Conservation (phyloP, 352 stramenopile genomes). For the Phytophthora cajani region DNA sequence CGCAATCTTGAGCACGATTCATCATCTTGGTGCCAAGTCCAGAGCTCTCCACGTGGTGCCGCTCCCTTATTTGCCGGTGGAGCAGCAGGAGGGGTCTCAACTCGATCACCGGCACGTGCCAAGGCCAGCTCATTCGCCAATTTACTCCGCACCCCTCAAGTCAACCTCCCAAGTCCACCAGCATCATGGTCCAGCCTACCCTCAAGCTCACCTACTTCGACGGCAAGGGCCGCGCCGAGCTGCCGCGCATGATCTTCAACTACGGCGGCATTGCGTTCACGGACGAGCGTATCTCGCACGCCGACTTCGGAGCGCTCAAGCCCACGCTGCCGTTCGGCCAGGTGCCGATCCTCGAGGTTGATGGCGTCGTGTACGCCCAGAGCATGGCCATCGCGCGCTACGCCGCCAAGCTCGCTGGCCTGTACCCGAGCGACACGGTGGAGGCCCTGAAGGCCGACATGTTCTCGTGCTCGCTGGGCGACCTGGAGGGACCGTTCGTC, state of each 20-base stretch:
- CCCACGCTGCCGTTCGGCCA: constrained; percentile 48
- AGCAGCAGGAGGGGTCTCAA: too few relatives aligned
- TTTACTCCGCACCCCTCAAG: constrained; percentile 11
- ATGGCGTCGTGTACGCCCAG: constrained; percentile 45
- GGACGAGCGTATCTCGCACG: constrained; percentile 33
- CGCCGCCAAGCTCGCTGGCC: constrained; percentile 41
- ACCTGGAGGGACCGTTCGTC: constrained; percentile 21
- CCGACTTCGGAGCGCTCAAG: constrained; percentile 49
- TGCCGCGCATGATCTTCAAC: constrained; percentile 51
- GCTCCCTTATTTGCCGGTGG: background rate
- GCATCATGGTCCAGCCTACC: constrained; percentile 29
- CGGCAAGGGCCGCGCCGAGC: constrained; percentile 48
- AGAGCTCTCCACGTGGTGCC: background rate
- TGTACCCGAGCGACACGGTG: constrained; percentile 41
- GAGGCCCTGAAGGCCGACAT: constrained; percentile 40
- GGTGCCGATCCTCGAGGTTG: constrained; percentile 45
- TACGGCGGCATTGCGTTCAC: constrained; percentile 35
- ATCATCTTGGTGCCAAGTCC: background rate
- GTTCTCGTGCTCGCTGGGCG: constrained; percentile 32
- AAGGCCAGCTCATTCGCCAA: constrained; percentile 18
- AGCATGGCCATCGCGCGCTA: constrained; percentile 54
- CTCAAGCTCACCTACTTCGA: constrained; percentile 78
- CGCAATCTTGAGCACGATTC: background rate
- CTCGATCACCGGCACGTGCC: too few relatives aligned
- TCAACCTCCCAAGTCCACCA: background rate